A percentile compares a stretch with the other conserved stretches of the same genome.
Evolutionary conservation across 2,329 filamentous ascomycete species (phyloP).

Genomic region (Biscogniauxia mediterranea): DNA sequence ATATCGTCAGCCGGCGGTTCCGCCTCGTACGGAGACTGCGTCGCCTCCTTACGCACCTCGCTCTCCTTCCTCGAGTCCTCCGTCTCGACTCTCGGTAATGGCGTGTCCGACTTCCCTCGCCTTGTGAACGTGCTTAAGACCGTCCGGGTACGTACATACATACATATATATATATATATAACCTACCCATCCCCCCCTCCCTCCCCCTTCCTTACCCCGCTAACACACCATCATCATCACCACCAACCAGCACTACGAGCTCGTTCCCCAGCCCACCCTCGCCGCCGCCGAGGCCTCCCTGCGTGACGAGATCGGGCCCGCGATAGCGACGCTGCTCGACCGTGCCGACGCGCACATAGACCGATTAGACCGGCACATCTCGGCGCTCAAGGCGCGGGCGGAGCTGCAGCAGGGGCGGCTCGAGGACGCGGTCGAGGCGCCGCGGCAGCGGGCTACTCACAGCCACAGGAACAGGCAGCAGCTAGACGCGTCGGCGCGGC

Average conservation of each 20-base stretch:
- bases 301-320: slow-evolving; percentile 85
- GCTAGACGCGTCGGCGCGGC: slow-evolving; percentile 46
- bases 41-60: slow-evolving; percentile 58
- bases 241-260: slow-evolving; percentile 74
- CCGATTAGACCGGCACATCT: slow-evolving; percentile 77
- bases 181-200: neutral
- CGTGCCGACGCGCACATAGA: slow-evolving; percentile 83
- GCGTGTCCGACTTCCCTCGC: slow-evolving; percentile 58
- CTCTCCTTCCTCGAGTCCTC: slow-evolving; percentile 60
- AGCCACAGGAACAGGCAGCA: neutral
- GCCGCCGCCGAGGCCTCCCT: slow-evolving; percentile 79
- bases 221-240: neutral
- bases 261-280: slow-evolving; percentile 82
- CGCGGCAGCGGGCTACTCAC: neutral
- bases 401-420: slow-evolving; percentile 77
- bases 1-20: slow-evolving; percentile 11
- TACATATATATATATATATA: neutral
- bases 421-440: slow-evolving; percentile 17
- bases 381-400: slow-evolving; percentile 76
- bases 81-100: slow-evolving; percentile 54
- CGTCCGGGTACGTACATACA: slow-evolving; percentile 47
- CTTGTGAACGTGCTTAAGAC: slow-evolving; percentile 56
- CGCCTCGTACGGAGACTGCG: slow-evolving; percentile 53
- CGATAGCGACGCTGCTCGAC: slow-evolving; percentile 73
- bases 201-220: slow-evolving; percentile 1